phyloP scores from a whole-genome alignment of 2,329 filamentous ascomycete species.

The Rutstroemia sp. region DNA sequence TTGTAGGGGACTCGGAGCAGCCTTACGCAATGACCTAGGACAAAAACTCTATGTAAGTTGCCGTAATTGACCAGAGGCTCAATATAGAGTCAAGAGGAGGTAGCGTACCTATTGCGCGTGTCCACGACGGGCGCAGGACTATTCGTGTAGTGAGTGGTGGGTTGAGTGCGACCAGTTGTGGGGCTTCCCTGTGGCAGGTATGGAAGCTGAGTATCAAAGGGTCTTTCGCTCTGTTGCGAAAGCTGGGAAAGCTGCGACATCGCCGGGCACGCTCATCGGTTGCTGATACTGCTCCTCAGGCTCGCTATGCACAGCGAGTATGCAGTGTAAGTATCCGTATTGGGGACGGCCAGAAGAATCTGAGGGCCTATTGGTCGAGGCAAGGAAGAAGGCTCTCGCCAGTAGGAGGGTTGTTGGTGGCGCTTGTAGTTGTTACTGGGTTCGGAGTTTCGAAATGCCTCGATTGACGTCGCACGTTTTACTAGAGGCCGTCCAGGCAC shows the following conservation, averaged over 20 bases:
- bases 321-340: slow-evolving; percentile 18
- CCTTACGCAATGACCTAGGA: slow-evolving; percentile 28
- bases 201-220: slow-evolving; percentile 19
- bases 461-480: slow-evolving; percentile 27
- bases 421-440: slow-evolving; percentile 18
- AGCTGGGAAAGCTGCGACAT: slow-evolving; percentile 17
- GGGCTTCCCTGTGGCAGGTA: slow-evolving; percentile 23
- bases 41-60: slow-evolving; percentile 19
- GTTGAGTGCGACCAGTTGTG: slow-evolving; percentile 22
- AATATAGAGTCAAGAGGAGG: slow-evolving; percentile 3
- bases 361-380: slow-evolving; percentile 13
- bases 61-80: slow-evolving; percentile 4
- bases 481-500: slow-evolving; percentile 18
- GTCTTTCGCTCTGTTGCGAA: slow-evolving; percentile 27
- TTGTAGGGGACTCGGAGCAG: slow-evolving; percentile 30
- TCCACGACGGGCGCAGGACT: slow-evolving; percentile 21
- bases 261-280: slow-evolving; percentile 4
- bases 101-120: slow-evolving; percentile 23
- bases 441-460: slow-evolving; percentile 24
- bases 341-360: slow-evolving; percentile 10
- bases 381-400: slow-evolving; percentile 11
- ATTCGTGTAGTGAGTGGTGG: slow-evolving; percentile 18
- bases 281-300: slow-evolving; percentile 25
- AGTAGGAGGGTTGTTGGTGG: slow-evolving; percentile 9
- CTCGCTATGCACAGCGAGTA: slow-evolving; percentile 12